Evolutionary conservation across 345 rosid genomes (phyloP).

Genomic region (Lagerstroemia speciosa): DNA sequence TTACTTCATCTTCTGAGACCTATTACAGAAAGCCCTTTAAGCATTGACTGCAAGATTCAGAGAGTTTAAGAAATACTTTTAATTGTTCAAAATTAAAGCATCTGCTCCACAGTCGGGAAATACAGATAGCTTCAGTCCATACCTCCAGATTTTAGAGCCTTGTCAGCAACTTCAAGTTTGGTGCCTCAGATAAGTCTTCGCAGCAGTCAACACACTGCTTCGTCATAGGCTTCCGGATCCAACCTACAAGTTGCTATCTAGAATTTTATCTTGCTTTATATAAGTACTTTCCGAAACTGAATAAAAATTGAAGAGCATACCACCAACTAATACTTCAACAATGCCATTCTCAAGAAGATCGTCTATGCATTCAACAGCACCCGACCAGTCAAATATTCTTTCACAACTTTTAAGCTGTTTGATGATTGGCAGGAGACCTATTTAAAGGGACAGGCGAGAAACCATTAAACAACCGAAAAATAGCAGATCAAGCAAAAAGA

Average conservation of each 20-base stretch:
- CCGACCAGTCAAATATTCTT: conserved; percentile 38
- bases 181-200: conserved; percentile 52
- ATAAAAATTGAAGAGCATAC: conserved; percentile 23
- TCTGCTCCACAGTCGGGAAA: background rate
- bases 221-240: conserved; percentile 93
- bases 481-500: background rate
- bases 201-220: conserved; percentile 77
- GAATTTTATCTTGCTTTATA: background rate
- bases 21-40: conserved; percentile 13
- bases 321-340: conserved; percentile 55
- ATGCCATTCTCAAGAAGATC: conserved; percentile 29
- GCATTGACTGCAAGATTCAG: background rate
- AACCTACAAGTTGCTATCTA: conserved; percentile 38
- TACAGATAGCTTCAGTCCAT: conserved; percentile 9
- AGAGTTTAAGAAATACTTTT: background rate
- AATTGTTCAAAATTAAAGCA: background rate
- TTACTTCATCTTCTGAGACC: conserved; percentile 84
- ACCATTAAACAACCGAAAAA: background rate
- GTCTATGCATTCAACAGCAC: conserved; percentile 28
- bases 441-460: conserved; percentile 9
- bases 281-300: background rate
- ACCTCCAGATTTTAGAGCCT: conserved; percentile 81
- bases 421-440: conserved; percentile 89
- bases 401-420: conserved; percentile 51
- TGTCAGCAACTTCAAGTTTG: conserved; percentile 74